phyloP scores from a whole-genome alignment of 1,284 basidiomycete species.

The Boletus subluridellus region DNA sequence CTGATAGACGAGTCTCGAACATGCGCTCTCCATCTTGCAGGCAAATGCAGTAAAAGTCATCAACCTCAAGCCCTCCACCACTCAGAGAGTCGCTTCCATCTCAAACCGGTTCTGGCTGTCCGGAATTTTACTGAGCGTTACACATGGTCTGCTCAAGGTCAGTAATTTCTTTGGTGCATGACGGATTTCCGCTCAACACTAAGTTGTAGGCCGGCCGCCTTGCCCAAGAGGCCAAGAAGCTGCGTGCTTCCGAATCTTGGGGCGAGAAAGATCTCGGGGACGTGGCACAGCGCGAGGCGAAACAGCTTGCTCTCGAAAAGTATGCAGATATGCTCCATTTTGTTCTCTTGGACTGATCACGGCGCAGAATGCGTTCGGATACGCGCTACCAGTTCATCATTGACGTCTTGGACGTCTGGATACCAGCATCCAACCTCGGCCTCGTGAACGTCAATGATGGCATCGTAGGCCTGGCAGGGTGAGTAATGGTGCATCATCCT shows the following conservation, averaged over 20 bases:
- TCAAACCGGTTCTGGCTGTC: slow-evolving; percentile 90
- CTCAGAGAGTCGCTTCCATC: slow-evolving; percentile 63
- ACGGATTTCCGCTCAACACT: neutral
- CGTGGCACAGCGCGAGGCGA: slow-evolving; percentile 64
- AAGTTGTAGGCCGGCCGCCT: slow-evolving; percentile 53
- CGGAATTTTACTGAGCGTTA: slow-evolving; percentile 79
- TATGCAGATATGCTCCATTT: slow-evolving; percentile 34
- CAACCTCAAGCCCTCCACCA: slow-evolving; percentile 60
- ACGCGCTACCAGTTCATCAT: slow-evolving; percentile 76
- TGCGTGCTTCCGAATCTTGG: slow-evolving; percentile 44
- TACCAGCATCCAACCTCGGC: slow-evolving; percentile 83
- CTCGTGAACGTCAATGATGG: slow-evolving; percentile 85
- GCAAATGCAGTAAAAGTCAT: slow-evolving; percentile 71
- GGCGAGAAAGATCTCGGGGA: slow-evolving; percentile 65
- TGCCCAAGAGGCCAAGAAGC: slow-evolving; percentile 53
- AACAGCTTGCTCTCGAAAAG: slow-evolving; percentile 55
- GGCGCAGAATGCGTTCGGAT: slow-evolving; percentile 56
- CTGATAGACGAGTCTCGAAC: neutral
- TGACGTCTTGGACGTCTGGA: slow-evolving; percentile 81
- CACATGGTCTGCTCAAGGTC: slow-evolving; percentile 67
- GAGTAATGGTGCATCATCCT: slow-evolving; percentile 25
- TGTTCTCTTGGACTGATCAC: slow-evolving; percentile 9
- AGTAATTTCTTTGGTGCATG: neutral
- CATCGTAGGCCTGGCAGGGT: slow-evolving; percentile 80
- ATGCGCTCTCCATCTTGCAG: slow-evolving; percentile 34